Percentiles rank a stretch among this genome's conserved stretches.
Evolutionary conservation across 2,329 filamentous ascomycete species (phyloP).

Genomic region (Podosphaera fusca): DNA sequence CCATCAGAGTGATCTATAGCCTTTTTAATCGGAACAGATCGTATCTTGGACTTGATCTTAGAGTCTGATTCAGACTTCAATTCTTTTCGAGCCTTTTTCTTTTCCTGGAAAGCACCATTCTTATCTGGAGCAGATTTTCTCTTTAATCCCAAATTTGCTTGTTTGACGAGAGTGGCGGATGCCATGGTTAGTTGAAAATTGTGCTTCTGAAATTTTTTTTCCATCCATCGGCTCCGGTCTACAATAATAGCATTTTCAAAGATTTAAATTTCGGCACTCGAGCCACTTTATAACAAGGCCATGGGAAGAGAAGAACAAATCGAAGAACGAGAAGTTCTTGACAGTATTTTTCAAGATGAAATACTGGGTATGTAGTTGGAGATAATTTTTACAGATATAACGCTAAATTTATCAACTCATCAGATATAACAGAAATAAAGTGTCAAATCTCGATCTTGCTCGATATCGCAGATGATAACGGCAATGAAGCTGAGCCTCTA

Average conservation of each 20-base stretch:
- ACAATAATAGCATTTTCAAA: not conserved
- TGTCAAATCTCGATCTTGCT: slow-evolving; percentile 72
- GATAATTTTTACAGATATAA: not conserved
- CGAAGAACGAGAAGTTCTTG: slow-evolving; percentile 92
- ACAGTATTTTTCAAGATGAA: slow-evolving; percentile 95
- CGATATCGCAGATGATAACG: slow-evolving; percentile 47
- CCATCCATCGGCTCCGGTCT: not conserved
- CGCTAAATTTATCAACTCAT: not conserved
- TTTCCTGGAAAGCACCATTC: slow-evolving; percentile 20
- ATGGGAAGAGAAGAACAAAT: slow-evolving; percentile 70
- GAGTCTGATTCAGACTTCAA: slow-evolving; percentile 3
- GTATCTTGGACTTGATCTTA: slow-evolving; percentile 10
- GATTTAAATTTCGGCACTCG: not conserved
- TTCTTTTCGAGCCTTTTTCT: slow-evolving; percentile 22
- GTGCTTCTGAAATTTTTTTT: not conserved
- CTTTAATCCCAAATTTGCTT: slow-evolving; percentile 26
- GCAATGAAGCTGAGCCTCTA: slow-evolving; percentile 38
- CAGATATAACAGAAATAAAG: slow-evolving; percentile 76
- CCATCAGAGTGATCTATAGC: slow-evolving; percentile 18
- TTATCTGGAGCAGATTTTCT: slow-evolving; percentile 29
- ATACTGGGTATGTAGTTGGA: slow-evolving; percentile 47
- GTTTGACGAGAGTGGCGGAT: slow-evolving; percentile 20
- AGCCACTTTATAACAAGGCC: not conserved
- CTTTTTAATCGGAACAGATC: slow-evolving; percentile 12
- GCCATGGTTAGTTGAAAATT: slow-evolving; percentile 12